Evolutionary conservation across 2,329 filamentous ascomycete genomes (phyloP), one percentile per base, ranked within the genome.

Genomic region (Xylariales sp.): DNA sequence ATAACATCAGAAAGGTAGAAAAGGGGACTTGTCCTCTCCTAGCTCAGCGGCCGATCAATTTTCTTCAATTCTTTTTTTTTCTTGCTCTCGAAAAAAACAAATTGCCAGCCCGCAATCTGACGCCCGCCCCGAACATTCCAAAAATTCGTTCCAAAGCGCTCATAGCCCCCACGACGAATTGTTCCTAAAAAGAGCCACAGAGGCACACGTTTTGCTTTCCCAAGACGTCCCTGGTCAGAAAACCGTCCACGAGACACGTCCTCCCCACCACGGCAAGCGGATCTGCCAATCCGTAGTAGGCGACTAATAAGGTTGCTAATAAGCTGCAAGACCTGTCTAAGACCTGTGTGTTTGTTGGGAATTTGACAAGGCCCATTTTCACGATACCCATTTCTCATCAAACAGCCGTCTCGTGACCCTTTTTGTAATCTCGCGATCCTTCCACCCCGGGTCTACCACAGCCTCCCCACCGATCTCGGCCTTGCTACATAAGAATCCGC

Each of bases 251-350:
- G 68, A 70, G 68, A 64, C 64, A 53, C 52, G 28, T 12, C 9
- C 62, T 65, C 68, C 65, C 68, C 68, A 70, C 68, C 62, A 68
- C 68, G 68, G 68, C 65, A 70, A 70, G 68, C 68, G 68, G 68
- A 70, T 69, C 68, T 66, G 61, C 56, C 61, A 66, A 68, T 18
- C 68, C 68, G 65, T 68, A 41, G 39, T 41, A 53, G 57, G 43
- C 65, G 62, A 70, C 68, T 70, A 70, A 63, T 45, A 64, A 43
- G 56, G 61, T 48, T 68, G 65, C 65, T 68, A 64, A 68, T 64
- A 69, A 69, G 64, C 64, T 56, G 67, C 43, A 67, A 55, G 3
- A 41, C 39, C 14, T 41, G 39, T 41, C 39, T 41, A 14, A 30
- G 57, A 63, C 64, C 57, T 58, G 48, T 58, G 36, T 62, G 56